phyloP scores from a whole-genome alignment of 1,284 basidiomycete species.

The Lignosus rhinocerotis region DNA sequence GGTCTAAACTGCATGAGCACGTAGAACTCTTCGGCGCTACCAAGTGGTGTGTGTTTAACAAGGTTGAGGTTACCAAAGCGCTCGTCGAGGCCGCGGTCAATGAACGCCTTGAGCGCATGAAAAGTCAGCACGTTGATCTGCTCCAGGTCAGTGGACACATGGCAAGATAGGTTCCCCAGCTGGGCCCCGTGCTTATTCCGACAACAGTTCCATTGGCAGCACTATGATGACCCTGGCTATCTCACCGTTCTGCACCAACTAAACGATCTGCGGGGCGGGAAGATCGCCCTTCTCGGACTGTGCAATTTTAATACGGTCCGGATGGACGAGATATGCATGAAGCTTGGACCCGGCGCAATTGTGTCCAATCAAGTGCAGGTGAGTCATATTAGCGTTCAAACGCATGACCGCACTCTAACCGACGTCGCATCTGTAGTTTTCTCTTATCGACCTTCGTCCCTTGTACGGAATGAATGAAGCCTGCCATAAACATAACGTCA shows the following conservation, averaged over 20 bases:
- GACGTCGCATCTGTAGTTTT: slow-evolving; percentile 54
- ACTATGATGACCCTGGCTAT: slow-evolving; percentile 73
- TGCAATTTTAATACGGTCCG: slow-evolving; percentile 79
- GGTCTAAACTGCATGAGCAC: slow-evolving; percentile 33
- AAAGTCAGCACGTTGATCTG: slow-evolving; percentile 57
- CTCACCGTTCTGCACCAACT: slow-evolving; percentile 62
- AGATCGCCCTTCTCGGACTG: slow-evolving; percentile 68
- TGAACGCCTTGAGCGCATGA: slow-evolving; percentile 64
- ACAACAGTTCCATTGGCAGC: slow-evolving; percentile 78
- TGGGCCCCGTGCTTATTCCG: not conserved
- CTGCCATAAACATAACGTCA: slow-evolving; percentile 70
- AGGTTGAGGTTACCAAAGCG: slow-evolving; percentile 49
- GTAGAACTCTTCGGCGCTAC: slow-evolving; percentile 66
- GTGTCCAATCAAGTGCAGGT: slow-evolving; percentile 86
- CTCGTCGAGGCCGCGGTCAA: slow-evolving; percentile 65
- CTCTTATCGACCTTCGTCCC: slow-evolving; percentile 75
- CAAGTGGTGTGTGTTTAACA: slow-evolving; percentile 80
- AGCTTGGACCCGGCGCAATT: slow-evolving; percentile 64
- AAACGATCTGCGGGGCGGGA: slow-evolving; percentile 61
- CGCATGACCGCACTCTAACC: not conserved
- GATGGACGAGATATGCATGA: slow-evolving; percentile 78
- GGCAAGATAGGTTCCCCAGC: not conserved
- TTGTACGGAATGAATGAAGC: slow-evolving; percentile 76
- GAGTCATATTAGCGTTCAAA: slow-evolving; percentile 14
- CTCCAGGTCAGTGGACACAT: slow-evolving; percentile 51